phyloP scores from a whole-genome alignment of 1,139 yeast genomes.

The Kurtzmaniella natalensis region DNA sequence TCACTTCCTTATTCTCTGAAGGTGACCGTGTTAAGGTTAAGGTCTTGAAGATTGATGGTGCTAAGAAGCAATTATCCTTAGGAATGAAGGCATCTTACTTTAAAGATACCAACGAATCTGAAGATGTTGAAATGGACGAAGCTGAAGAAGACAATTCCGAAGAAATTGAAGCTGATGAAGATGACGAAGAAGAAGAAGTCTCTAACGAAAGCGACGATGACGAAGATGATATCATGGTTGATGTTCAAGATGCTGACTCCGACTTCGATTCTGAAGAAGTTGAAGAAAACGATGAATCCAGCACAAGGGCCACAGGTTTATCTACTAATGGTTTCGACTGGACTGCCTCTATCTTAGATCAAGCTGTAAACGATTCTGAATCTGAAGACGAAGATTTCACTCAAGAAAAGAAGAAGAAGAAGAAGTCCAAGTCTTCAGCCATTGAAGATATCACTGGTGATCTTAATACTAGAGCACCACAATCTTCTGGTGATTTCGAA shows the following conservation, averaged over 20 bases:
- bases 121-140: slow-evolving; percentile 29
- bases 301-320: slow-evolving; percentile 43
- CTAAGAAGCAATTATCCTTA: slow-evolving; percentile 71
- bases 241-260: slow-evolving; percentile 22
- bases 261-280: slow-evolving; percentile 21
- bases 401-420: slow-evolving; percentile 40
- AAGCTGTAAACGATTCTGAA: slow-evolving; percentile 55
- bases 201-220: slow-evolving; percentile 20
- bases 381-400: slow-evolving; percentile 57
- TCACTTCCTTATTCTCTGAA: slow-evolving; percentile 65
- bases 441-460: slow-evolving; percentile 84
- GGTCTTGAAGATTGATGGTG: slow-evolving; percentile 57
- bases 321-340: slow-evolving; percentile 87
- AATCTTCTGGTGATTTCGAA: slow-evolving; percentile 87
- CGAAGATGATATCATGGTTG: slow-evolving; percentile 22
- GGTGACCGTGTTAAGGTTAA: slow-evolving; percentile 90
- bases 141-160: slow-evolving; percentile 23
- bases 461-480: slow-evolving; percentile 80
- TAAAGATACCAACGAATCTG: slow-evolving; percentile 34
- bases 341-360: slow-evolving; percentile 87
- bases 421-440: slow-evolving; percentile 36
- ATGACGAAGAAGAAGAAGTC: slow-evolving; percentile 22
- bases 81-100: slow-evolving; percentile 96
- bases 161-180: slow-evolving; percentile 21
- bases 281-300: slow-evolving; percentile 16